Evolutionary conservation across 2,329 filamentous ascomycete species (phyloP).

Genomic region (Biscogniauxia mediterranea): DNA sequence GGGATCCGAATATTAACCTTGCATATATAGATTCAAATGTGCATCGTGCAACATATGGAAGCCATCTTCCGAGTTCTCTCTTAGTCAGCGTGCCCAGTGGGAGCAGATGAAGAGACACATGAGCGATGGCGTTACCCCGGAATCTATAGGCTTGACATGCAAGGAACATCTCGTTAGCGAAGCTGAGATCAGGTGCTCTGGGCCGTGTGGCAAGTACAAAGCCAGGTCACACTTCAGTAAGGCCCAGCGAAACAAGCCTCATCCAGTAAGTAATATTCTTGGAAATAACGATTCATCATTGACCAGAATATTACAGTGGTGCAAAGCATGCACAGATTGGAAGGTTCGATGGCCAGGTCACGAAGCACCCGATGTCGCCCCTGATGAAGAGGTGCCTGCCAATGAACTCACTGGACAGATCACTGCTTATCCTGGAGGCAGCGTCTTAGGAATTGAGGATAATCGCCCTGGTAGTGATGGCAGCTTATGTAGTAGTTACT

Average conservation of each 20-base stretch:
- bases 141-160: constrained; percentile 11
- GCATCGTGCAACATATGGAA: background rate
- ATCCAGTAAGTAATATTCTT: constrained; percentile 28
- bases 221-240: constrained; percentile 34
- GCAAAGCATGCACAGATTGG: constrained; percentile 35
- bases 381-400: constrained; percentile 9
- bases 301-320: constrained; percentile 31
- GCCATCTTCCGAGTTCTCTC: background rate
- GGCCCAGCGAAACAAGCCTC: constrained; percentile 28
- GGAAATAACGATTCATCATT: constrained; percentile 6
- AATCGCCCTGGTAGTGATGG: background rate
- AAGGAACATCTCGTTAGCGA: constrained; percentile 4
- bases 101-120: background rate
- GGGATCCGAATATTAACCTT: background rate
- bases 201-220: constrained; percentile 32
- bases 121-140: background rate
- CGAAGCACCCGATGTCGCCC: constrained; percentile 24
- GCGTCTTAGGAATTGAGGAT: constrained; percentile 1
- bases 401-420: constrained; percentile 4
- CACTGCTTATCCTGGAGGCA: background rate
- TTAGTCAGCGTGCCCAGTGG: background rate
- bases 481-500: background rate
- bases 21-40: background rate
- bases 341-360: constrained; percentile 21
- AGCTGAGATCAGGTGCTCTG: constrained; percentile 27